phyloP scores from a whole-genome alignment of 345 rosid genomes.

The Gossypium rotundifolium region DNA sequence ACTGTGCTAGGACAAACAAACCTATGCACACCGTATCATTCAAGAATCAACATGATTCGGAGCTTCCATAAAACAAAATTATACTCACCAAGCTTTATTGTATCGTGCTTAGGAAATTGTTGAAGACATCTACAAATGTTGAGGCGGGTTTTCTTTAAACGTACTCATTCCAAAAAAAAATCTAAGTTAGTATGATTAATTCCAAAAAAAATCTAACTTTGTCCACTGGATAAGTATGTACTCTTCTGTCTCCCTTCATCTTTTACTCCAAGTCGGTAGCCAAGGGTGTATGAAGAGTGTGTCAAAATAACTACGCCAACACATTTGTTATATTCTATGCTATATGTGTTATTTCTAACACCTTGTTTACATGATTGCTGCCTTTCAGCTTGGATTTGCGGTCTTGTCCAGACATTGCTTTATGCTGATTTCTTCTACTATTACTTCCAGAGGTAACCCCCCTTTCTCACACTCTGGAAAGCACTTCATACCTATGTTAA shows the following conservation, averaged over 20 bases:
- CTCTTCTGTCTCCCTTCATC: background rate
- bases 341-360: background rate
- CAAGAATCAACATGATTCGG: too few relatives aligned
- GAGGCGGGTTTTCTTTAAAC: too few relatives aligned
- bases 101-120: too few relatives aligned
- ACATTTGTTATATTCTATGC: background rate
- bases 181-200: too few relatives aligned
- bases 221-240: constrained; percentile 74
- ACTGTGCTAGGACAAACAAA: too few relatives aligned
- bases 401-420: constrained; percentile 64
- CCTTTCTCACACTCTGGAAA: background rate
- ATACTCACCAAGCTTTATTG: too few relatives aligned
- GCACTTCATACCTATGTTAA: background rate
- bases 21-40: too few relatives aligned
- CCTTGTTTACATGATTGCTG: background rate
- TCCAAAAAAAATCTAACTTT: too few relatives aligned
- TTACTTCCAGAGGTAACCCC: constrained; percentile 56
- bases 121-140: too few relatives aligned
- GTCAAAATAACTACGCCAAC: background rate
- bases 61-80: too few relatives aligned
- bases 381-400: constrained; percentile 68
- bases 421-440: constrained; percentile 84
- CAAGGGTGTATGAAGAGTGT: background rate
- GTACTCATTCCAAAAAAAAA: too few relatives aligned
- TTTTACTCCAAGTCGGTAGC: background rate